Percentiles rank a stretch among this genome's conserved stretches.
Evolutionary conservation across 2,329 filamentous ascomycete genomes (phyloP).

Genomic region (Neofusicoccum parvum): DNA sequence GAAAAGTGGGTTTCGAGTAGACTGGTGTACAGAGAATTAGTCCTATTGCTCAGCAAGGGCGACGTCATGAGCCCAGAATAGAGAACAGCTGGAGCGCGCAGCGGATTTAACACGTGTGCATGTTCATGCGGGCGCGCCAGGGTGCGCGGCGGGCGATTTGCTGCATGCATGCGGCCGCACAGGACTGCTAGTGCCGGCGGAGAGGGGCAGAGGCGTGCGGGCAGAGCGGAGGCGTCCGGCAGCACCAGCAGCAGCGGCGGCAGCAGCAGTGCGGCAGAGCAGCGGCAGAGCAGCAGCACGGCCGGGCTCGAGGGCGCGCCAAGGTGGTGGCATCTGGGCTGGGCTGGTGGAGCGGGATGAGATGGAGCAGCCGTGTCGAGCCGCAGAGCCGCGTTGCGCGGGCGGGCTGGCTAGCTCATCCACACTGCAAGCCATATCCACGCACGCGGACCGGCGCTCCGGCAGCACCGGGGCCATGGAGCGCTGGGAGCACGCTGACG

Average conservation of each 20-base stretch:
- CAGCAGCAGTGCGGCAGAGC: neutral
- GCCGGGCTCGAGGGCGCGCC: neutral
- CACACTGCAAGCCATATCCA: conserved; percentile 18
- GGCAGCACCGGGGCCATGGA: conserved; percentile 4
- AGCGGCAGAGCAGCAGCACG: neutral
- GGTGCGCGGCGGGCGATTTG: neutral
- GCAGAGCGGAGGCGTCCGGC: no score
- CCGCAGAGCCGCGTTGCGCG: conserved; percentile 14
- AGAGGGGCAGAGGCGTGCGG: no score
- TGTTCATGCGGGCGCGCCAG: neutral
- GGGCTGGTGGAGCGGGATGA: neutral
- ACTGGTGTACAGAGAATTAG: neutral
- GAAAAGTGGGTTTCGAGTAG: conserved; percentile 13
- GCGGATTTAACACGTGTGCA: conserved; percentile 1
- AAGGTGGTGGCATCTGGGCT: neutral
- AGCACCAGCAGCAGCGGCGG: no score
- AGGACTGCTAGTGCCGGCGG: no score
- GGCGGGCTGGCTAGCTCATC: conserved; percentile 11
- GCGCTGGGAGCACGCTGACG: conserved; percentile 19
- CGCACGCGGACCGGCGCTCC: neutral
- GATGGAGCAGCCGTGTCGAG: neutral
- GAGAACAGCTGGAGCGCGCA: neutral
- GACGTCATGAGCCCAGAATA: conserved; percentile 6
- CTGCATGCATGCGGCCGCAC: neutral
- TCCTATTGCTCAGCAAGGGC: neutral